These are phyloP conservation scores for Collybiopsis luxurians DNA, from an alignment of 768 basidiomycete genomes.

Conservation along the genomic window DNA sequence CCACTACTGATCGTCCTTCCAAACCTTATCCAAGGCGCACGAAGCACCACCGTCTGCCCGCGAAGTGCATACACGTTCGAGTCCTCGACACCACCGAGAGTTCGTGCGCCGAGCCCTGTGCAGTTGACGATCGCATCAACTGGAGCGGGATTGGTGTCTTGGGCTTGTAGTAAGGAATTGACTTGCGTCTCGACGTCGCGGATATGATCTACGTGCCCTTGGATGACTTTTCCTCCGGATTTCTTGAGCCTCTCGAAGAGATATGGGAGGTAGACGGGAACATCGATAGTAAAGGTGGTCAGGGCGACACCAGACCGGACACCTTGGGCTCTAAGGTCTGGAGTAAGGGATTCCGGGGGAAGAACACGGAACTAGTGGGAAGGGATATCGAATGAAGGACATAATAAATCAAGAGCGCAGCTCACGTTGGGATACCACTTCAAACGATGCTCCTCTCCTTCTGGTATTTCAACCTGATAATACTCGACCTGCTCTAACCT, in stretches of 20 bases:
- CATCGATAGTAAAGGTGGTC: conserved; percentile 63
- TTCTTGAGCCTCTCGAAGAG: conserved; percentile 56
- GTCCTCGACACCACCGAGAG: conserved; percentile 62
- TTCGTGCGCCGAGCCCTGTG: conserved; percentile 40
- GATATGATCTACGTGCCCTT: conserved; percentile 56
- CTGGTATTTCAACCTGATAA: conserved; percentile 16
- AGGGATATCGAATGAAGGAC: too few species aligned
- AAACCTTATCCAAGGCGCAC: conserved; percentile 40
- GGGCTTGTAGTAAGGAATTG: conserved; percentile 15
- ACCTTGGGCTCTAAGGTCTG: conserved; percentile 22
- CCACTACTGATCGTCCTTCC: conserved; percentile 13
- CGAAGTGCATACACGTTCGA: conserved; percentile 53
- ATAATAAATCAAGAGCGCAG: too few species aligned
- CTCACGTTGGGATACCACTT: conserved; percentile 38
- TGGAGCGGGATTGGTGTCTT: conserved; percentile 1
- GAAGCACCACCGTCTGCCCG: conserved; percentile 60
- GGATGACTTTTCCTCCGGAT: conserved; percentile 50
- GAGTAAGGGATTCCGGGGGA: conserved; percentile 36
- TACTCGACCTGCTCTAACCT: conserved; percentile 48
- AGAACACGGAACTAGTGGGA: conserved; percentile 29
- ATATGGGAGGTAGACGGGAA: conserved; percentile 60
- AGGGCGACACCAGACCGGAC: conserved; percentile 46
- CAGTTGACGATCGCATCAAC: conserved; percentile 17
- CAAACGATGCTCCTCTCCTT: conserved; percentile 21
- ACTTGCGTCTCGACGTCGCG: conserved; percentile 49